Evolutionary conservation across 371 early-diverging fungal species (phyloP).

Genomic region (Mucor piriformis): DNA sequence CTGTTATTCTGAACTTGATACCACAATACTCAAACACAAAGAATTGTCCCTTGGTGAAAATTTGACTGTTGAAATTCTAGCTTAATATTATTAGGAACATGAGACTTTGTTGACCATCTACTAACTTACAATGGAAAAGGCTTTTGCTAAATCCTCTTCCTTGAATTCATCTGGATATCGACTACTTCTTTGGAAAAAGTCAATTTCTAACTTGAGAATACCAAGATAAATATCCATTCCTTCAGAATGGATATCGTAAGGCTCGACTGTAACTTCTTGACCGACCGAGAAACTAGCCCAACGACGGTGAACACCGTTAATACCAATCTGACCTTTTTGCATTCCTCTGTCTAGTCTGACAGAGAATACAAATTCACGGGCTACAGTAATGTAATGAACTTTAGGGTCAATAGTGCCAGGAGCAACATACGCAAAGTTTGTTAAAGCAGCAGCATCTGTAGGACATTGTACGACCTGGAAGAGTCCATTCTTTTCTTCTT

Average conservation of each 20-base stretch:
- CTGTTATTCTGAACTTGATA: constrained; percentile 62
- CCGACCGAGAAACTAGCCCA: constrained; percentile 87
- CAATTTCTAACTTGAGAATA: constrained; percentile 73
- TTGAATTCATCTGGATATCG: constrained; percentile 69
- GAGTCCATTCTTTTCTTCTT: constrained; percentile 8
- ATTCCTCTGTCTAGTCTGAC: constrained; percentile 60
- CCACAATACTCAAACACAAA: constrained; percentile 86
- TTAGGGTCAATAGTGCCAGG: constrained; percentile 71
- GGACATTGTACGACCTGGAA: constrained; percentile 59
- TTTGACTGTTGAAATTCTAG: constrained; percentile 73
- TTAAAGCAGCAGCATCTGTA: constrained; percentile 70
- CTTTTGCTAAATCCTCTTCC: constrained; percentile 70
- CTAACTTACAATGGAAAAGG: constrained; percentile 61
- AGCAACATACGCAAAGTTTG: constrained; percentile 78
- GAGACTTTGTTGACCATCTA: background rate
- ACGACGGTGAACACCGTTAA: constrained; percentile 77
- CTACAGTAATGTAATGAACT: constrained; percentile 74
- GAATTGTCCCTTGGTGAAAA: constrained; percentile 73
- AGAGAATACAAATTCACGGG: constrained; percentile 79
- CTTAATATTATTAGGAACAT: background rate
- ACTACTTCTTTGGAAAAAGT: constrained; percentile 57
- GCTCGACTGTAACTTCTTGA: constrained; percentile 79
- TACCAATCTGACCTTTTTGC: constrained; percentile 72
- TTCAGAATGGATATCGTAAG: constrained; percentile 68
- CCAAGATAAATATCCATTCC: constrained; percentile 70